Evolutionary conservation across 1,284 basidiomycete species (phyloP).

Genomic region (Cutaneotrichosporon sp.): DNA sequence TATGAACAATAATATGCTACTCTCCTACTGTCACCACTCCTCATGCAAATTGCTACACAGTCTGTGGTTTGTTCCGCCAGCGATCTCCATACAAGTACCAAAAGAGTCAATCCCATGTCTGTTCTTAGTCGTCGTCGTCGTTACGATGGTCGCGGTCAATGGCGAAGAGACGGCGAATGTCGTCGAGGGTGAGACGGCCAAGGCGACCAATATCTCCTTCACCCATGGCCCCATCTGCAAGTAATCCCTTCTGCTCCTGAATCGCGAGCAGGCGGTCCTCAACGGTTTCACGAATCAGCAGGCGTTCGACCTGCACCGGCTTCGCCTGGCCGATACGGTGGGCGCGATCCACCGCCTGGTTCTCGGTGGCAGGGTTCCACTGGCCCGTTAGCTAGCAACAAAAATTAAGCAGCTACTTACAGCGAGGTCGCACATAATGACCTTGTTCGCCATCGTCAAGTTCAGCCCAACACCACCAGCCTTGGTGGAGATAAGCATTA

Average conservation of each 20-base stretch:
- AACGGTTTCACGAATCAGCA: slow-evolving; percentile 54
- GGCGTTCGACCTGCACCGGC: slow-evolving; percentile 75
- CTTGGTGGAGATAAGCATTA: slow-evolving; percentile 49
- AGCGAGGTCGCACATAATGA: slow-evolving; percentile 21
- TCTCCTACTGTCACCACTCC: no score
- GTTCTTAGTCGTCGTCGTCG: slow-evolving; percentile 1
- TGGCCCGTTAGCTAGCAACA: slow-evolving; percentile 1
- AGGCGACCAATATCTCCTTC: slow-evolving; percentile 36
- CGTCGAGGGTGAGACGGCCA: slow-evolving; percentile 13
- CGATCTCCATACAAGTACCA: no score
- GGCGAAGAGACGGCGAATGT: slow-evolving; percentile 18
- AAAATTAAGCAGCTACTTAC: slow-evolving; percentile 5
- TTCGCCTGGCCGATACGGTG: slow-evolving; percentile 89
- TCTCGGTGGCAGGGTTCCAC: slow-evolving; percentile 47
- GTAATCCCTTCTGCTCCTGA: slow-evolving; percentile 38
- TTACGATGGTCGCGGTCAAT: slow-evolving; percentile 1
- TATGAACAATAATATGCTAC: no score
- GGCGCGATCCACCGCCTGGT: slow-evolving; percentile 49
- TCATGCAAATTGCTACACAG: no score
- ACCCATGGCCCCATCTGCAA: slow-evolving; percentile 48
- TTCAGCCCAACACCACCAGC: slow-evolving; percentile 44
- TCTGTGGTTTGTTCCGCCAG: no score
- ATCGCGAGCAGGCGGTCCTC: slow-evolving; percentile 31
- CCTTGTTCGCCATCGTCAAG: slow-evolving; percentile 39
- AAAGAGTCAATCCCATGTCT: no score